Evolutionary conservation across 2,329 filamentous ascomycete species (phyloP), one percentile per base, ranked within the genome.

Genomic region (Sporothrix globosa): DNA sequence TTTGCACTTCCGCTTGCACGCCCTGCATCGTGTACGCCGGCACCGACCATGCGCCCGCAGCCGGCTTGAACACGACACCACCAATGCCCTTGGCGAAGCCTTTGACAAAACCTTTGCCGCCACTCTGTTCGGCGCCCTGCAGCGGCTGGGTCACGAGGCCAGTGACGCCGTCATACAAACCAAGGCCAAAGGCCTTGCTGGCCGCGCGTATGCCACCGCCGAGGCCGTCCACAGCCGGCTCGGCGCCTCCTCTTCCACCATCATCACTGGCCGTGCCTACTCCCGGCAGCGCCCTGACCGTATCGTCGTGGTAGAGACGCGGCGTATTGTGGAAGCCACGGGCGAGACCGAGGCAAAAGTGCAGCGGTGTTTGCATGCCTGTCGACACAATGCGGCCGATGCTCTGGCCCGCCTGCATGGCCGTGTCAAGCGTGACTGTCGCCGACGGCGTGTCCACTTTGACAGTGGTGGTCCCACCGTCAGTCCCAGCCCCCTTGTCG

Each of bases 241-340:
- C 69, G 63, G 39, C 44, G 69, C 19, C 24, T 34, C 27, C 39
- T 39, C 21, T 58, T n/a, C n/a, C 14, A 39, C 30, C 56, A 10
- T 41, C 54, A 14, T 58, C 52, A 2, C 54, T 4, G 3, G 75
- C 92, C 92, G 71, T 93, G 91, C 0, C 24, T 1, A 19, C n/a
- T 4, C 27, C 14, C 24, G 24, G 21, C 5, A 39, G 56, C 4
- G 13, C 50, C 10, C 92, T 86, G 0, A 97, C 89, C 0, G 90
- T 94, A 1, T 92, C 88, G 75, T 97, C 93, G 54, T 93, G 91
- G 77, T 97, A 97, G 0, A 97, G 82, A 74, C 88, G 90, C 0
- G 94, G 93, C 6, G 92, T 90, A 75, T 97, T 97, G 77, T 95
- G 91, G 77, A 97, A 96, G 0, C 94, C 94, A 78, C 91, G 91